Evolutionary conservation across 1,284 basidiomycete species (phyloP).

Genomic region (Dichomitus squalens): DNA sequence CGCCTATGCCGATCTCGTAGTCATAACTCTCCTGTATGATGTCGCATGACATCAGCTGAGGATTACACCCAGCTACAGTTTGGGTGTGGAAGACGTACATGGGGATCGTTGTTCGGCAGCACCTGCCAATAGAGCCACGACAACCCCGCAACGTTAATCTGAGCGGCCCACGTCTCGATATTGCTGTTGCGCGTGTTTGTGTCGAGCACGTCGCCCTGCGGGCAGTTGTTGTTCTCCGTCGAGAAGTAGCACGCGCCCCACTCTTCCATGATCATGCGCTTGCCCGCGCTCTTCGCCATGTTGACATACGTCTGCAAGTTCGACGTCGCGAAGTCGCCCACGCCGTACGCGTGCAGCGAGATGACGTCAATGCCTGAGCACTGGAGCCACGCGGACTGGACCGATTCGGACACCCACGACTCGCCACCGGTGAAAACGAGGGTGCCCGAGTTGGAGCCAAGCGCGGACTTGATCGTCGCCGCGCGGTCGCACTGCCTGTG

Average conservation of each 20-base stretch:
- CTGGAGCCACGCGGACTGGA: slow-evolving; percentile 36
- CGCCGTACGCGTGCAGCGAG: slow-evolving; percentile 43
- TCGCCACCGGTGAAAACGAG: slow-evolving; percentile 42
- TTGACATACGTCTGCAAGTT: slow-evolving; percentile 34
- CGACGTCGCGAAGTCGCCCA: slow-evolving; percentile 33
- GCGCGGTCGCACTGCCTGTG: slow-evolving; percentile 43
- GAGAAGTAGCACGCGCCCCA: slow-evolving; percentile 40
- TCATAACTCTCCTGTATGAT: slow-evolving; percentile 30
- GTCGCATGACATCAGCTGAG: not conserved
- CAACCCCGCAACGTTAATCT: slow-evolving; percentile 39
- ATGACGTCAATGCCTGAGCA: slow-evolving; percentile 40
- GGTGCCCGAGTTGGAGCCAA: slow-evolving; percentile 36
- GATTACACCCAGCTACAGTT: too few relatives aligned
- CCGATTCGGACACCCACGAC: slow-evolving; percentile 38
- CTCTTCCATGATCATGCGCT: slow-evolving; percentile 40
- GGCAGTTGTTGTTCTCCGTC: slow-evolving; percentile 37
- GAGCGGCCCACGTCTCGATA: slow-evolving; percentile 34
- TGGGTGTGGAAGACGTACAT: slow-evolving; percentile 24
- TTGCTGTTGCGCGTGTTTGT: slow-evolving; percentile 31
- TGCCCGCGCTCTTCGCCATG: slow-evolving; percentile 34
- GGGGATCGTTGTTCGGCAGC: slow-evolving; percentile 39
- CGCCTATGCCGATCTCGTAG: slow-evolving; percentile 36
- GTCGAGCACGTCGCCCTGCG: slow-evolving; percentile 26
- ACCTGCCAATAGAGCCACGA: slow-evolving; percentile 43
- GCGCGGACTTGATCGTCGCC: slow-evolving; percentile 35